These are phyloP conservation scores for Fagopyrum esculentum DNA, from an alignment of 148 eudicot species.

Conservation along the genomic window DNA sequence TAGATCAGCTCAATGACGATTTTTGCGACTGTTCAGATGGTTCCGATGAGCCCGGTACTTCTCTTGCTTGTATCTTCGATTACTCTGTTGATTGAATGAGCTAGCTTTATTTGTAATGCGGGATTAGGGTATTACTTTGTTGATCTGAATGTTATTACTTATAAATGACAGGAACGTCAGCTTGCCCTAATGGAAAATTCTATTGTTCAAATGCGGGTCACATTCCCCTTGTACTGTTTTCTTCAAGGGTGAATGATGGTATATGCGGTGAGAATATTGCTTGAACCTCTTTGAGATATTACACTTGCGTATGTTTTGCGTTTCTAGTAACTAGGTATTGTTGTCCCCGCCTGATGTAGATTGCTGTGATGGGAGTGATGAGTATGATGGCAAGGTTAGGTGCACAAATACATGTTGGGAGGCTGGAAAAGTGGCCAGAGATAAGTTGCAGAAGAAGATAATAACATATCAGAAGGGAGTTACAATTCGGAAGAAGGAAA, in stretches of 20 bases:
- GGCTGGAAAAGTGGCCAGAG: slow-evolving; percentile 94
- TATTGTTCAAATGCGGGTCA: slow-evolving; percentile 83
- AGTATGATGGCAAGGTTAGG: slow-evolving; percentile 70
- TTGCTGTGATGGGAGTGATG: slow-evolving; percentile 99
- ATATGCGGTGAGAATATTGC: slow-evolving; percentile 67
- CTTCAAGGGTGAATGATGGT: slow-evolving; percentile 95
- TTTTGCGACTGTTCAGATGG: slow-evolving; percentile 91
- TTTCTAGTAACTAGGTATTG: not conserved
- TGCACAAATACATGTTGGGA: slow-evolving; percentile 97
- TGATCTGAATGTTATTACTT: slow-evolving; percentile 21
- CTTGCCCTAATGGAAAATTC: slow-evolving; percentile 86
- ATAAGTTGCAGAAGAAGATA: slow-evolving; percentile 77
- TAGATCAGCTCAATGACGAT: slow-evolving; percentile 70
- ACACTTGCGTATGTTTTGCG: slow-evolving; percentile 1
- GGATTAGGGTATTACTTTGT: slow-evolving; percentile 12
- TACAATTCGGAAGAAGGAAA: slow-evolving; percentile 54
- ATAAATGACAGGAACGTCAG: slow-evolving; percentile 78
- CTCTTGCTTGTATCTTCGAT: slow-evolving; percentile 1
- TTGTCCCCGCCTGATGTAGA: slow-evolving; percentile 34
- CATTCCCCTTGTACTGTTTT: slow-evolving; percentile 53
- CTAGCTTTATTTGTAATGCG: not conserved
- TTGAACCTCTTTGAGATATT: not conserved
- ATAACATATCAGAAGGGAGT: slow-evolving; percentile 69
- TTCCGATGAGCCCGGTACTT: slow-evolving; percentile 83
- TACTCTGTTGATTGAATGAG: not conserved